Evolutionary conservation across 2,329 filamentous ascomycete species (phyloP).

Genomic region (Alternaria arbusti): DNA sequence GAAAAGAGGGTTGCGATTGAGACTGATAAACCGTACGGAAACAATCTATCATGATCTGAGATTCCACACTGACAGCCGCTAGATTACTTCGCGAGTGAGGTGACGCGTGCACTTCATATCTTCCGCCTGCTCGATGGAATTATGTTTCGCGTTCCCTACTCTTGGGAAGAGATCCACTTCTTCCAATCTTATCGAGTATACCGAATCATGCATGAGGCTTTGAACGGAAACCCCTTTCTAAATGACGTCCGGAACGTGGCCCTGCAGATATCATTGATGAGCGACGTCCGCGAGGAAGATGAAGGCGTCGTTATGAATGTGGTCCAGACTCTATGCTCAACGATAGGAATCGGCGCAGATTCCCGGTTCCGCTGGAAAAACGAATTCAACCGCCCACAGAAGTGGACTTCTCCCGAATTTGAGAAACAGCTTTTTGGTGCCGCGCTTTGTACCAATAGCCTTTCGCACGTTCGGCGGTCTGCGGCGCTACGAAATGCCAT

Average conservation of each 20-base stretch:
- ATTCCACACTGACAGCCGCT: not conserved
- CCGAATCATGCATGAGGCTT: not conserved
- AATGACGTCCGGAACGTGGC: not conserved
- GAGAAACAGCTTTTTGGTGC: not conserved
- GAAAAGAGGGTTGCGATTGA: not conserved
- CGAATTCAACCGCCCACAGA: too few species aligned
- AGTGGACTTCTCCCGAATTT: accelerated
- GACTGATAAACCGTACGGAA: not conserved
- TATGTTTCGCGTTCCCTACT: accelerated
- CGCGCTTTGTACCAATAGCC: not conserved
- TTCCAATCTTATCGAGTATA: not conserved
- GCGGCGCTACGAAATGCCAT: not conserved
- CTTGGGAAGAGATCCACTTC: accelerated
- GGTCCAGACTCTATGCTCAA: not conserved
- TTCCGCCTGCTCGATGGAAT: not conserved
- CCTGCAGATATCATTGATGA: not conserved
- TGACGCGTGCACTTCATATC: not conserved
- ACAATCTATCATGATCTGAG: too few species aligned
- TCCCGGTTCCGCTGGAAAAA: too few species aligned
- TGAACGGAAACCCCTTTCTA: accelerated
- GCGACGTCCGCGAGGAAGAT: not conserved
- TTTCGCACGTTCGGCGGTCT: not conserved
- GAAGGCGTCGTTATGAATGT: not conserved
- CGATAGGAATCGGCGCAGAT: too few species aligned
- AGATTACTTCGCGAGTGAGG: not conserved